Evolutionary conservation across 2,329 filamentous ascomycete genomes (phyloP), one percentile per base, ranked within the genome.

Genomic region (Paradendryphiella salina): DNA sequence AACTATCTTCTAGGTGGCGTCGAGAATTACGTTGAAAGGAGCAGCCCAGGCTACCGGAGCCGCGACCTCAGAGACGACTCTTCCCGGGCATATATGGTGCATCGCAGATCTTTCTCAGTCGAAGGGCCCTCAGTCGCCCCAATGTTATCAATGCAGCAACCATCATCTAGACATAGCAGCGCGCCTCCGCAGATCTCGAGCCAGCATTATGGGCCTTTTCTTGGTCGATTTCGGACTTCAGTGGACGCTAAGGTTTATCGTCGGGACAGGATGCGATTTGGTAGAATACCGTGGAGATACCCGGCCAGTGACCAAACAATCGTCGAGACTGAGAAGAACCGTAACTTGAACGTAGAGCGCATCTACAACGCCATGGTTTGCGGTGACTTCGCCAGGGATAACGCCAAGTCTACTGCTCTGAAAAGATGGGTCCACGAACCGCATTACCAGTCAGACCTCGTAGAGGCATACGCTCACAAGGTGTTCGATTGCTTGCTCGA

Each of bases 311-410:
- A 72, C 23, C 21, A 44, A 1, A 57, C 64, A 1, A 70, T 72
- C 29, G 31, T 11, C 1, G 50, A 60, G 10, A 52, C 67, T 6
- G 61, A 61, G 34, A 31, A 32, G 0, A 32, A 61, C 13, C 66
- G 68, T 14, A 23, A 35, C 29, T 32, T 46, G 45, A 20, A 66
- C 51, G 67, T 57, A 13, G 54, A 62, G 20, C 62, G 66, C 3
- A 71, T 71, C 17, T 72, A 71, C 51, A 59, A 68, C 21, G 69
- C 69, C 6, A 71, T 71, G 69, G 60, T 60, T 1, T 57, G 65
- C 34, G 51, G 59, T 1, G 66, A 71, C 31, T 48, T 49, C 13
- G 69, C 68, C 1, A 63, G 61, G 38, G 69, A 72, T 46, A 71
- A 72, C 26, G 23, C 49, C 0, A 49, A 51, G 2, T 71, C 67